A percentile compares a stretch with the other conserved stretches of the same genome.
These are phyloP conservation scores for Conringia planisiliqua DNA, from an alignment of 345 rosid genomes.

Conservation along the genomic window DNA sequence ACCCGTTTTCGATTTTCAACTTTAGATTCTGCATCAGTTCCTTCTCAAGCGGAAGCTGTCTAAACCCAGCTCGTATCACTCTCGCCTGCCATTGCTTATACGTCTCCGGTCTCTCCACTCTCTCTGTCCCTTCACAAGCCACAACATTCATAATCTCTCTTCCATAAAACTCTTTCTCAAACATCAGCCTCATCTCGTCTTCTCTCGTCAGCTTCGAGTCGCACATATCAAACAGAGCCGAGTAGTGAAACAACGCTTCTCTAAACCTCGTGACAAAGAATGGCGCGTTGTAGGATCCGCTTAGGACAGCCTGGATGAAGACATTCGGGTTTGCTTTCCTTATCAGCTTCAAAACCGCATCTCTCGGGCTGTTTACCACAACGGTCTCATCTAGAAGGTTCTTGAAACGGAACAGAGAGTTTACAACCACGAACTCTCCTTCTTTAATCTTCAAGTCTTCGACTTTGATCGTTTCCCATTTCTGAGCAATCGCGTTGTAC, in stretches of 20 bases:
- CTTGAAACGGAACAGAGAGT: conserved; percentile 55
- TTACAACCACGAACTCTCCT: conserved; percentile 59
- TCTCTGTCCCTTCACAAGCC: conserved; percentile 74
- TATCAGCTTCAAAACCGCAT: conserved; percentile 53
- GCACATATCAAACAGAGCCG: conserved; percentile 60
- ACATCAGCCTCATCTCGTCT: conserved; percentile 52
- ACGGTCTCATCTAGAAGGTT: conserved; percentile 70
- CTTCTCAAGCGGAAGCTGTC: conserved; percentile 48
- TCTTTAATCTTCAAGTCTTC: conserved; percentile 51
- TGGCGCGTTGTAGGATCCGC: conserved; percentile 66
- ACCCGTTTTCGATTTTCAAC: conserved; percentile 35
- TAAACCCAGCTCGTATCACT: conserved; percentile 61
- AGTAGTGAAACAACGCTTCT: conserved; percentile 76
- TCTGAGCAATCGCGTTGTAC: conserved; percentile 63
- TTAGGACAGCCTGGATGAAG: conserved; percentile 40
- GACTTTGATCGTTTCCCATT: conserved; percentile 68
- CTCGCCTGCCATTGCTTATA: conserved; percentile 79
- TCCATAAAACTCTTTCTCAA: conserved; percentile 63
- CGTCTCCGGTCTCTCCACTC: conserved; percentile 82
- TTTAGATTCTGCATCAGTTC: conserved; percentile 42
- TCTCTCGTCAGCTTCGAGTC: conserved; percentile 46
- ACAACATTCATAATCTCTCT: conserved; percentile 56
- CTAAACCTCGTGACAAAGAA: conserved; percentile 72
- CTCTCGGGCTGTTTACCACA: conserved; percentile 51
- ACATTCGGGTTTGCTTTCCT: conserved; percentile 56